These are phyloP conservation scores for Coemansia sp. DNA, from an alignment of 192 early-diverging fungal species.

Conservation along the genomic window DNA sequence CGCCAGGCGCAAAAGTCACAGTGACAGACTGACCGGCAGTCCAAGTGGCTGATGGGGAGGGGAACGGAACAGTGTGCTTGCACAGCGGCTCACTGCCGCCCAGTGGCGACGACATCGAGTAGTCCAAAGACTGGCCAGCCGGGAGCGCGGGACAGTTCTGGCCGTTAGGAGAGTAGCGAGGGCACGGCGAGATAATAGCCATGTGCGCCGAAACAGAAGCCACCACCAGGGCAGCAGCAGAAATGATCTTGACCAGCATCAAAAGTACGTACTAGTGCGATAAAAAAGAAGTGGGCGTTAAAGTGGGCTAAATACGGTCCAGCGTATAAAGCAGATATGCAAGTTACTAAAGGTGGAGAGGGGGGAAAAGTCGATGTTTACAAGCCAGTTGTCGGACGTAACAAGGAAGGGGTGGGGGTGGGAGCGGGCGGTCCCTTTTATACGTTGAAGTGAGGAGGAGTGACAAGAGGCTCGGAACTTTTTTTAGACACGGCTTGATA, in stretches of 20 bases:
- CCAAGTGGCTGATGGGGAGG: conserved; percentile 16
- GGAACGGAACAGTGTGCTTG: conserved; percentile 33
- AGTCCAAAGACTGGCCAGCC: conserved; percentile 45
- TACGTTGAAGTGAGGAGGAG: background rate
- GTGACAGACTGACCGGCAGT: conserved; percentile 32
- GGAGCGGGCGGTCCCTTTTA: background rate
- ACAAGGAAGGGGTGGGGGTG: background rate
- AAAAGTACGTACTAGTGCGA: conserved; percentile 7
- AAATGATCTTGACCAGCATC: conserved; percentile 22
- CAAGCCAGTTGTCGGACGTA: background rate
- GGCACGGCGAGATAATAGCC: conserved; percentile 44
- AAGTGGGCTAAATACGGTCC: conserved; percentile 6
- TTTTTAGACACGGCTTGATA: background rate
- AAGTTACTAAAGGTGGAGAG: background rate
- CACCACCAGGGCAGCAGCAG: conserved; percentile 25
- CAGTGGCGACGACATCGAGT: conserved; percentile 51
- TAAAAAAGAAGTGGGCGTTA: background rate
- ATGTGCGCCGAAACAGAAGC: conserved; percentile 54
- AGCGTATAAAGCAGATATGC: conserved; percentile 2
- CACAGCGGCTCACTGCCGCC: conserved; percentile 21
- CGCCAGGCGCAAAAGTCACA: conserved; percentile 22
- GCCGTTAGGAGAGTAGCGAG: conserved; percentile 35
- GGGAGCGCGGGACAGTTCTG: conserved; percentile 40
- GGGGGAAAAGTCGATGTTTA: background rate
- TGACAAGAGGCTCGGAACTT: background rate